Conservation (phyloP, 2,329 filamentous ascomycete genomes). For the Neonectria magnoliae region DNA sequence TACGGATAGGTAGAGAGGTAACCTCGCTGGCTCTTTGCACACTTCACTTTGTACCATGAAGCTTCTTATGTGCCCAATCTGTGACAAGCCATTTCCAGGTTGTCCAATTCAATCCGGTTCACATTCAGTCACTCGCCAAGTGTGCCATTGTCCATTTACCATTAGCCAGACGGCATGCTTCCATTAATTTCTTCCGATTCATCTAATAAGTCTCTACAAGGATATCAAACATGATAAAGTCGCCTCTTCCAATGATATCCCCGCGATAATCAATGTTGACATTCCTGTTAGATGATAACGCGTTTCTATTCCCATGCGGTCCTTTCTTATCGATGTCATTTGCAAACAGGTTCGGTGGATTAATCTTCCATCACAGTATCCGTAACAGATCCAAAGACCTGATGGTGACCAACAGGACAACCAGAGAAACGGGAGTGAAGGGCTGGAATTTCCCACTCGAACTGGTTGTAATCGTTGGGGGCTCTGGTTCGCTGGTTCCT, state of each 20-base stretch:
- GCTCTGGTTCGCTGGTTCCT: not conserved
- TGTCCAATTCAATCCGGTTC: not conserved
- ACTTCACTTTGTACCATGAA: not conserved
- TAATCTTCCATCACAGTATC: not conserved
- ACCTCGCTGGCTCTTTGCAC: not conserved
- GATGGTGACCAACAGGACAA: conserved; percentile 5
- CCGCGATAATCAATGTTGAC: conserved; percentile 29
- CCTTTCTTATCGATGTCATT: not conserved
- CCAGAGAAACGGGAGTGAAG: not conserved
- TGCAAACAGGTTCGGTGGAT: not conserved
- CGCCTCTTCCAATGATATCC: conserved; percentile 26
- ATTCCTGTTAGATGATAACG: conserved; percentile 12
- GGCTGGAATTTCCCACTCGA: not conserved
- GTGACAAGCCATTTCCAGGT: not conserved
- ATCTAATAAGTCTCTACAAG: conserved; percentile 34
- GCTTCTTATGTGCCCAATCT: not conserved
- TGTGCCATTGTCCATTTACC: not conserved
- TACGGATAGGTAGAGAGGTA: not conserved
- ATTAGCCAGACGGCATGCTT: not conserved
- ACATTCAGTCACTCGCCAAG: not conserved
- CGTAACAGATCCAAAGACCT: not conserved
- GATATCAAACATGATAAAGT: conserved; percentile 33
- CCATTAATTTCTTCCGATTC: conserved; percentile 17
- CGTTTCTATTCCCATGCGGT: not conserved
- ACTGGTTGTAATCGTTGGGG: conserved; percentile 4